Evolutionary conservation across 2,329 filamentous ascomycete genomes (phyloP).

Genomic region (Colletotrichum destructivum): DNA sequence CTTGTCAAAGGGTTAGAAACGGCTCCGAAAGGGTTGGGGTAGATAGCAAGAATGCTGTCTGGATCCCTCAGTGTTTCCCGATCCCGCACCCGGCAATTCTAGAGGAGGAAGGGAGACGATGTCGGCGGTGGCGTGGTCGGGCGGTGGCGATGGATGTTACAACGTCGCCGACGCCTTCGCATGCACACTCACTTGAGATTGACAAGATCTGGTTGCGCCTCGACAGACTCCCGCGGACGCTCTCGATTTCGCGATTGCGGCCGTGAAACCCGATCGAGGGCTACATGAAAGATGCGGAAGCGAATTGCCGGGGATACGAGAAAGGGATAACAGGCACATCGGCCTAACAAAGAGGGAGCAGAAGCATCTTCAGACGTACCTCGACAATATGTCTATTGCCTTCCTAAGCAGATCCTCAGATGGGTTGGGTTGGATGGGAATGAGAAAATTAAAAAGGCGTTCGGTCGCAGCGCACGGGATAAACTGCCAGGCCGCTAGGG

Average conservation of each 20-base stretch:
- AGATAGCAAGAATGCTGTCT: constrained; percentile 25
- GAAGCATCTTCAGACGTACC: constrained; percentile 72
- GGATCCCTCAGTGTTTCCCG: constrained; percentile 6
- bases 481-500: constrained; percentile 24
- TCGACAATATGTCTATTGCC: constrained; percentile 74
- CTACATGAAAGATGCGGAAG: neutral
- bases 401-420: constrained; percentile 75
- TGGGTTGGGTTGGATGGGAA: constrained; percentile 58
- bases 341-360: constrained; percentile 42
- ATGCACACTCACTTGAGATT: neutral
- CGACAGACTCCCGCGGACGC: neutral
- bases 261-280: neutral
- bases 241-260: constrained; percentile 39
- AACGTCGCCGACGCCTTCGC: constrained; percentile 2
- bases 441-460: constrained; percentile 45
- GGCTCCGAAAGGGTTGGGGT: neutral
- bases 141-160: constrained; percentile 17
- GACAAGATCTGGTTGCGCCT: neutral
- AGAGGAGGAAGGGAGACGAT: neutral
- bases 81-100: neutral
- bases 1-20: constrained; percentile 58
- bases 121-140: constrained; percentile 1
- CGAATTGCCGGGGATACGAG: constrained; percentile 41
- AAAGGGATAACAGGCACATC: constrained; percentile 46
- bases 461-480: constrained; percentile 6